phyloP scores from a whole-genome alignment of 78 protist species.

The Carpediemonas membranifera region DNA sequence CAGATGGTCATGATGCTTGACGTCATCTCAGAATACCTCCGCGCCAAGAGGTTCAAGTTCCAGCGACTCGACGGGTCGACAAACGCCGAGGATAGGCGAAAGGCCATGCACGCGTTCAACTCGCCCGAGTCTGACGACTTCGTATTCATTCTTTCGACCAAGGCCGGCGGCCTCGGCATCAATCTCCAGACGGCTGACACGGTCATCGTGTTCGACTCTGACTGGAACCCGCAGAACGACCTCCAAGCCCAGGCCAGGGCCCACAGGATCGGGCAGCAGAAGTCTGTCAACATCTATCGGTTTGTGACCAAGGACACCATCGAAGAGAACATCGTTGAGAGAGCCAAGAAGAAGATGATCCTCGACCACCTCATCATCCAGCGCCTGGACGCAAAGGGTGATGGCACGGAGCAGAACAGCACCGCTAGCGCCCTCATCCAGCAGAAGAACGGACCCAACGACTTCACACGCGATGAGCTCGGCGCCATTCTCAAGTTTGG shows the following conservation, averaged over 20 bases:
- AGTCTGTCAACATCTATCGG: constrained; percentile 65
- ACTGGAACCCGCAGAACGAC: constrained; percentile 95
- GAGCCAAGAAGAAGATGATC: constrained; percentile 1
- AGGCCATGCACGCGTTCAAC: constrained; percentile 35
- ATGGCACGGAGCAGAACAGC: neutral
- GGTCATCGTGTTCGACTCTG: constrained; percentile 85
- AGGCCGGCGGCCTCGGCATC: constrained; percentile 96
- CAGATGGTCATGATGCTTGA: constrained; percentile 64
- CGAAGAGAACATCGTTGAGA: constrained; percentile 34
- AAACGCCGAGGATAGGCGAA: constrained; percentile 12
- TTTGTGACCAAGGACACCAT: constrained; percentile 65
- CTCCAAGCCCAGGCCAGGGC: constrained; percentile 76
- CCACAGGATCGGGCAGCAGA: constrained; percentile 53
- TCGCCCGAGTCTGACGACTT: neutral
- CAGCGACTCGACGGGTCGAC: constrained; percentile 45
- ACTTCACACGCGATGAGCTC: neutral
- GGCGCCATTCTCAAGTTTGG: constrained; percentile 12
- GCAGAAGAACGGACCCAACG: too few species aligned
- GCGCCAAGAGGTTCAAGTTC: neutral
- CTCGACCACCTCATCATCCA: constrained; percentile 11
- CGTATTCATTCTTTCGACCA: constrained; percentile 53
- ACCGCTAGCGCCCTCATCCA: neutral
- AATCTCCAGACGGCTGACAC: constrained; percentile 88
- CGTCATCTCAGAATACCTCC: constrained; percentile 16
- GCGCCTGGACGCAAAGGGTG: neutral